These are phyloP conservation scores for Melampsora larici-populina DNA, from an alignment of 1,284 basidiomycete genomes.

Conservation along the genomic window DNA sequence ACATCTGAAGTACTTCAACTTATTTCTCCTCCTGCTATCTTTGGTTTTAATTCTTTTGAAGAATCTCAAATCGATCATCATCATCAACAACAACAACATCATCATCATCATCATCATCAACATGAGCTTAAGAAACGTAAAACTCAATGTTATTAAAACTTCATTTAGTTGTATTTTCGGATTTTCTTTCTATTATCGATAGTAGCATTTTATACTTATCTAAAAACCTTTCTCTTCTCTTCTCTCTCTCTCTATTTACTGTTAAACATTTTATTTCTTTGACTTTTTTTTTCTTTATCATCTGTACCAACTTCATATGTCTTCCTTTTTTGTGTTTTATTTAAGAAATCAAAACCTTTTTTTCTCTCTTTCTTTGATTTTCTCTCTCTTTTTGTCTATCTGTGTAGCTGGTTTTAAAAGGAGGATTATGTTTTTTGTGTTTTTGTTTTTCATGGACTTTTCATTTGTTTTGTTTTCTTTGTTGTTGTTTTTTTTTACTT, in stretches of 20 bases:
- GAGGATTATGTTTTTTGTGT: not conserved
- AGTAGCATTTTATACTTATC: not conserved
- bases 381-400: not conserved
- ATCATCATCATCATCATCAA: too few species aligned
- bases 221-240: not conserved
- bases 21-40: too few species aligned
- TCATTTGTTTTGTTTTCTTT: too few species aligned
- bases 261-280: not conserved
- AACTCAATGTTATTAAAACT: too few species aligned
- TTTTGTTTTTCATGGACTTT: not conserved
- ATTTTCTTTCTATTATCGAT: not conserved
- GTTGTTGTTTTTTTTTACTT: too few species aligned
- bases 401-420: not conserved
- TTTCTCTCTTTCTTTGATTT: not conserved
- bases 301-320: not conserved
- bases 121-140: too few species aligned
- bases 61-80: too few species aligned
- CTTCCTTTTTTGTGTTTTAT: not conserved
- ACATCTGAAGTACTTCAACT: too few species aligned
- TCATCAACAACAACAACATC: too few species aligned
- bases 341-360: not conserved
- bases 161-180: not conserved
- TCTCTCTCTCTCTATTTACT: not conserved
- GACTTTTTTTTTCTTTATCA: not conserved
- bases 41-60: too few species aligned